Evolutionary conservation across 2,329 filamentous ascomycete species (phyloP), one percentile per base, ranked within the genome.

Genomic region (Geosmithia putterillii): DNA sequence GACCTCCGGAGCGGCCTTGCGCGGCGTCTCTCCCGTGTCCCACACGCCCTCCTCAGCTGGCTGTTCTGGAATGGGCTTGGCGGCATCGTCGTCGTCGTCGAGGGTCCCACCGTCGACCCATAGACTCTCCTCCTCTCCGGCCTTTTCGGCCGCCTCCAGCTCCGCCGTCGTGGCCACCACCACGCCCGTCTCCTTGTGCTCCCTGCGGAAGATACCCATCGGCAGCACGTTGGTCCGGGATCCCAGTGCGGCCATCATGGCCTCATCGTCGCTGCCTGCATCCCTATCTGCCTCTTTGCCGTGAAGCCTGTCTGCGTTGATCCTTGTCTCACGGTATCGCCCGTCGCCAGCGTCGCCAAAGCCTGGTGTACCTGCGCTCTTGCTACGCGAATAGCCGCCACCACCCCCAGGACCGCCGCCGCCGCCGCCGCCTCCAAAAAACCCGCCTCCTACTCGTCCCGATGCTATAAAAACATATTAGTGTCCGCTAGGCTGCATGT

Each of bases 281-380:
- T 71, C 66, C n/a, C 66, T 66, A 19, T 67, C 50, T 44, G 63
- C 52, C 42, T 63, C 50, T 57, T 67, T 58, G 41, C 56, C 52
- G 50, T 71, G 71, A 40, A 79, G 70, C 44, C 67, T 65, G 51
- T 79, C 74, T 49, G 73, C 70, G 50, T 78, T 76, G 54, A 78
- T 71, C 56, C 74, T 61, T 28, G 64, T 51, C 47, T 76, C 70
- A 46, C 62, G 58, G 44, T 54, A 51, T 32, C 28, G 53, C 7
- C 25, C 48, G 40, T 50, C 49, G 17, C 51, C 49, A 15, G 55
- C 54, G 39, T 66, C 60, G 34, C 58, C 57, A 46, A 69, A 67
- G 36, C 60, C 64, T 45, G 59, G 37, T 39, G 20, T 22, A 37
- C 55, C 56, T 42, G 69, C 61, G 38, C 57, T 52, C 43, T 61